phyloP scores from a whole-genome alignment of 352 stramenopile genomes.

The Phytophthora cactorum region DNA sequence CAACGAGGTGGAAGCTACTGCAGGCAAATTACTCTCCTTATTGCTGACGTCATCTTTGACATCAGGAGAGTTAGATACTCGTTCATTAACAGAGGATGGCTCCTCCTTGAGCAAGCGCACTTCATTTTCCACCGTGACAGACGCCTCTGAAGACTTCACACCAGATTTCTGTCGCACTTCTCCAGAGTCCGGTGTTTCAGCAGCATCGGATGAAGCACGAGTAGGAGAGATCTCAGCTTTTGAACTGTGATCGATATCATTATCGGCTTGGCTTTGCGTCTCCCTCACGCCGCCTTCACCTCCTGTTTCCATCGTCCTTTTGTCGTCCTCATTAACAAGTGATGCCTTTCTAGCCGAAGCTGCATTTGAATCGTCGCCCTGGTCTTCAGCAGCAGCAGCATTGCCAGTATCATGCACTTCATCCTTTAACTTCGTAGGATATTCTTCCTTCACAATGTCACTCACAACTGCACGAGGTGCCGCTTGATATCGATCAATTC shows the following conservation, averaged over 20 bases:
- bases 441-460: conserved; percentile 12
- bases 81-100: conserved; percentile 1
- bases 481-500: neutral
- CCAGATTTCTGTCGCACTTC: neutral
- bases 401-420: neutral
- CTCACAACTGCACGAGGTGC: conserved; percentile 3
- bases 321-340: conserved; percentile 6
- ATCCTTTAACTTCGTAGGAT: conserved; percentile 2
- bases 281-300: neutral
- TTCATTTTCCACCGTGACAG: neutral
- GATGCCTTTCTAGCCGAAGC: neutral
- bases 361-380: neutral
- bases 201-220: neutral
- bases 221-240: neutral
- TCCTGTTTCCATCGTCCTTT: conserved; percentile 4
- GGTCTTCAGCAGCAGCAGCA: neutral
- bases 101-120: conserved; percentile 1
- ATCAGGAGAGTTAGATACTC: neutral
- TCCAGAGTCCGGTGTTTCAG: neutral
- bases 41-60: conserved; percentile 3
- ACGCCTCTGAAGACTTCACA: conserved; percentile 5
- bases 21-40: neutral
- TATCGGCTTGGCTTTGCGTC: neutral
- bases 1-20: neutral
- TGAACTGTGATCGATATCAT: neutral